Conservation (phyloP, 75 land plant genomes). For the Pinus taeda region DNA sequence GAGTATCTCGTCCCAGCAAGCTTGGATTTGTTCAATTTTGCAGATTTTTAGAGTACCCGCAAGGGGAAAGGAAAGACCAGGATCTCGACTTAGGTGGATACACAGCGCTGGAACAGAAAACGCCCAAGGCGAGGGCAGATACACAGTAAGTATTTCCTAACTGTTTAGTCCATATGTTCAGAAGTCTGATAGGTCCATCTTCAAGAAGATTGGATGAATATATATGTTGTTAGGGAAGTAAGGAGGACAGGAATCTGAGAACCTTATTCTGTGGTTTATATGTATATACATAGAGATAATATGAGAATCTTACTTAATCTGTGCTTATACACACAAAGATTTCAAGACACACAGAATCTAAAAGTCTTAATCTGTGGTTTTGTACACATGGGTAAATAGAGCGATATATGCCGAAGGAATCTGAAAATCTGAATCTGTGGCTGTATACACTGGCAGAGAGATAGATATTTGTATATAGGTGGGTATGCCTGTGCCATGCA, state of each 20-base stretch:
- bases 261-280: no score
- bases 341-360: no score
- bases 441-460: background rate
- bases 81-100: background rate
- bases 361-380: no score
- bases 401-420: background rate
- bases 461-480: background rate
- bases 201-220: no score
- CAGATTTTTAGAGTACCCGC: background rate
- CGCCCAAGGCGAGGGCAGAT: background rate
- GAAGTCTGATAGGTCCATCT: no score
- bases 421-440: background rate
- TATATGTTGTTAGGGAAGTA: no score
- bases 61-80: background rate
- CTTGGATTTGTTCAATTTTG: background rate
- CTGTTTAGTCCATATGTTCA: background rate
- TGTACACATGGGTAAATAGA: background rate
- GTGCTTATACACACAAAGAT: no score
- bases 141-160: background rate
- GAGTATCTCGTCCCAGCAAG: background rate
- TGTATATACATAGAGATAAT: no score
- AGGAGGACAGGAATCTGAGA: no score
- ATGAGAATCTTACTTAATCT: no score
- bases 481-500: slow-evolving; percentile 12
- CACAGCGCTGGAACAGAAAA: no score